These are phyloP conservation scores for Myxozyma sirexii DNA, from an alignment of 805 yeast species.

Conservation along the genomic window DNA sequence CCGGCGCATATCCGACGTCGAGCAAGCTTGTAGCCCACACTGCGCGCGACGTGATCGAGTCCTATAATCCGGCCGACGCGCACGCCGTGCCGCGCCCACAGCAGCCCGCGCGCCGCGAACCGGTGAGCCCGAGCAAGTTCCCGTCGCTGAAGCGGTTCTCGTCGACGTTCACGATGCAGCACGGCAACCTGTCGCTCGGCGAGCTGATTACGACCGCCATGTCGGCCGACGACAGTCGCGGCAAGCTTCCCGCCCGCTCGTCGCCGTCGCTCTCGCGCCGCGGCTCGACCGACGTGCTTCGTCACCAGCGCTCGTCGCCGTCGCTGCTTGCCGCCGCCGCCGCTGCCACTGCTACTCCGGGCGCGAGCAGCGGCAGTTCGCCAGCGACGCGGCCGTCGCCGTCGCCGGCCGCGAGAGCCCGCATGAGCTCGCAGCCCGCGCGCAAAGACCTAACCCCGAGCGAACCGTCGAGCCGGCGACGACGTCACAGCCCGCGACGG, in stretches of 20 bases:
- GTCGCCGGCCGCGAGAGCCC: slow-evolving; percentile 7
- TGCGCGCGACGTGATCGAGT: slow-evolving; percentile 26
- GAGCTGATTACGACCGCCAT: slow-evolving; percentile 2
- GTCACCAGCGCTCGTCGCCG: not conserved
- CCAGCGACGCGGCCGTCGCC: slow-evolving; percentile 8
- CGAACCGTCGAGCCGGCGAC: not conserved
- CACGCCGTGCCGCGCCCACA: not conserved
- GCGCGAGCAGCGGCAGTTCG: not conserved
- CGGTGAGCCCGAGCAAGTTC: not conserved
- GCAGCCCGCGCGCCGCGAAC: not conserved
- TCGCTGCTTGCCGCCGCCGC: not conserved
- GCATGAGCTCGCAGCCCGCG: not conserved
- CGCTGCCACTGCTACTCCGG: not conserved
- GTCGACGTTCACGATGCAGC: slow-evolving; percentile 18
- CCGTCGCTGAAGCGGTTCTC: slow-evolving; percentile 12
- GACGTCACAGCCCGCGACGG: not conserved
- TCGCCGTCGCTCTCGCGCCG: not conserved
- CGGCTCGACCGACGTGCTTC: not conserved
- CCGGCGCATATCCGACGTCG: slow-evolving; percentile 23
- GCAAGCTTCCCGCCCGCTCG: not conserved
- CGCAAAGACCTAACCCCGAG: not conserved
- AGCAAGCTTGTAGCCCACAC: slow-evolving; percentile 10
- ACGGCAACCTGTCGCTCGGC: slow-evolving; percentile 11
- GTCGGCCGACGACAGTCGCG: slow-evolving; percentile 1
- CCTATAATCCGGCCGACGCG: slow-evolving; percentile 18